Evolutionary conservation across 371 early-diverging fungal genomes (phyloP).

Genomic region (Rhizomucor pusillus): DNA sequence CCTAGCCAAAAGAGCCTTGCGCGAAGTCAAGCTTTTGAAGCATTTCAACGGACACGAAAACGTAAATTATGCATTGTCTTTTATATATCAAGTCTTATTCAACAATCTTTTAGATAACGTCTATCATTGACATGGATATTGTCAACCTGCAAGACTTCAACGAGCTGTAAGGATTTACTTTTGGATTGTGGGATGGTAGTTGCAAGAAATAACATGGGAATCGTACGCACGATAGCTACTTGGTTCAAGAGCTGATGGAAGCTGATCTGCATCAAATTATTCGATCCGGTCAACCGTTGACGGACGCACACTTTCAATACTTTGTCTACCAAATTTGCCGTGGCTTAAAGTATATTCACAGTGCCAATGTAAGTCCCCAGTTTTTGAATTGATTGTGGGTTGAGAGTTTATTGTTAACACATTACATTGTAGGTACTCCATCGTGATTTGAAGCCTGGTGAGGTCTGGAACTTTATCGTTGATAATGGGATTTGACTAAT

Average conservation of each 20-base stretch:
- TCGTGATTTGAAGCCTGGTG: slow-evolving; percentile 96
- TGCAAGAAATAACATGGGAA: not conserved
- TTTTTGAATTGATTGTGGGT: not conserved
- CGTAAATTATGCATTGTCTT: slow-evolving; percentile 37
- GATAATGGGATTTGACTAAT: slow-evolving; percentile 1
- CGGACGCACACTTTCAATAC: slow-evolving; percentile 97
- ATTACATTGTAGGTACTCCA: slow-evolving; percentile 63
- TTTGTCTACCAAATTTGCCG: slow-evolving; percentile 97
- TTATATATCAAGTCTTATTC: not conserved
- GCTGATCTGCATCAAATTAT: slow-evolving; percentile 98
- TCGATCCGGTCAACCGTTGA: slow-evolving; percentile 92
- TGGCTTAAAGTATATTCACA: slow-evolving; percentile 97
- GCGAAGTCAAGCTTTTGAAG: slow-evolving; percentile 85
- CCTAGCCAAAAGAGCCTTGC: slow-evolving; percentile 81
- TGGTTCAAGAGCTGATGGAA: slow-evolving; percentile 96
- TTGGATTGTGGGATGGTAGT: not conserved
- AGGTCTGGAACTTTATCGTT: not conserved
- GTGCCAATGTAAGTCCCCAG: slow-evolving; percentile 88
- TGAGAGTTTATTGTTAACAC: not conserved
- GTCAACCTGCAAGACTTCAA: slow-evolving; percentile 65
- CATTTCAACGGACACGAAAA: slow-evolving; percentile 92
- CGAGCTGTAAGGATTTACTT: slow-evolving; percentile 67
- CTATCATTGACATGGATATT: slow-evolving; percentile 63
- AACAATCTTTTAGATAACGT: slow-evolving; percentile 66
- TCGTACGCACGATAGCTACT: slow-evolving; percentile 46